Base-by-base conservation (phyloP, 164 flowering plant species). In the Magnolia changhungtana region DNA sequence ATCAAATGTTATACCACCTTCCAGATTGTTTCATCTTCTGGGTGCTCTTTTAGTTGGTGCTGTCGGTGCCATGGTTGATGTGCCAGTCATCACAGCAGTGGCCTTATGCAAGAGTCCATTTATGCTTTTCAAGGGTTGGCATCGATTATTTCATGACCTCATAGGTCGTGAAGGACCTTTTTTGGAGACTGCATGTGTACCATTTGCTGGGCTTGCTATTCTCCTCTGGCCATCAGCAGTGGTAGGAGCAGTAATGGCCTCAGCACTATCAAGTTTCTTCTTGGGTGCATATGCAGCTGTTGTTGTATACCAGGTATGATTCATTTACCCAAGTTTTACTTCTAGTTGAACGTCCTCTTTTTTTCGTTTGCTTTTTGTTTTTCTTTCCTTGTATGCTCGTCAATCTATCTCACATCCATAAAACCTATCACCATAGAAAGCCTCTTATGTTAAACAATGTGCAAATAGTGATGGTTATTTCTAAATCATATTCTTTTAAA, bases 71-170 rank as follows among this genome's bases (percentile, higher is more conserved):
- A 10, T 84, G 23, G 77, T 89, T 70, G 98, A 93, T 79, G 14
- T 88, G 13, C 87, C 91, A 1, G 76, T 91, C 73, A 86, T 93
- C 82, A 82, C 89, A 19, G 18, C 86, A 29, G 78, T 95, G 77
- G 96, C 98, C 23, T 14, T 93, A 3, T 86, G 71, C 78, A 95
- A 93, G 83, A 85, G 93, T 72, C 93, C 94, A 23, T 89, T 84
- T 82, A 95, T 95, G 98, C 93, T 95, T 71, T 86, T 92, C 77
- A 95, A 92, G 77, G 98, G 98, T 31, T 95, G 98, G 98, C 88
- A 84, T 68, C 93, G 97, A 19, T 74, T 95, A 69, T 80, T 95
- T 83, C 97, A 92, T 76, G 98, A 95, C 74, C 92, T 92, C 58
- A 86, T 93, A 29, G 97, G 98, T 51, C 89, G 98, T 10, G 97